Percentiles rank a stretch among this genome's conserved stretches.
phyloP scores from a whole-genome alignment of 1,284 basidiomycete genomes.

The Ganoderma lingzhi region DNA sequence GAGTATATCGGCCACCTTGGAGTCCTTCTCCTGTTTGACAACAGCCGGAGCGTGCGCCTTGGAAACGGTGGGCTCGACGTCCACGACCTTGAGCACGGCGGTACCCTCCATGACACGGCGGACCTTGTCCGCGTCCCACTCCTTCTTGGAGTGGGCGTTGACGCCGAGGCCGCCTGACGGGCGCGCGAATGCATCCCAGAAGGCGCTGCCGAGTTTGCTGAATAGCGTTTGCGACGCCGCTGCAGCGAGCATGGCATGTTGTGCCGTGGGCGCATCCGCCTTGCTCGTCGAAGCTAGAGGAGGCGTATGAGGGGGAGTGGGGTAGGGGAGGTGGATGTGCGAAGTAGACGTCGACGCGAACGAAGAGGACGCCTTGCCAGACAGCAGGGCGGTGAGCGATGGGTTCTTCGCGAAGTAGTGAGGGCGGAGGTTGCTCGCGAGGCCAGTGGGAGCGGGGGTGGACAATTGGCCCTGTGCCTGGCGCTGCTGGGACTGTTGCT shows the following conservation, averaged over 20 bases:
- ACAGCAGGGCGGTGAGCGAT: constrained; percentile 53
- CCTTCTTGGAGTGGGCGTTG: constrained; percentile 38
- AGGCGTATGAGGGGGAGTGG: constrained; percentile 43
- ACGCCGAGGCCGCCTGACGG: constrained; percentile 27
- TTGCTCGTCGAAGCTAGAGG: constrained; percentile 26
- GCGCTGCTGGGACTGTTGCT: constrained; percentile 39
- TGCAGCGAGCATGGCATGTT: constrained; percentile 64
- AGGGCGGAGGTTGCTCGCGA: constrained; percentile 61
- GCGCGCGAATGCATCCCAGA: constrained; percentile 85
- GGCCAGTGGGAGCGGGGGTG: constrained; percentile 47
- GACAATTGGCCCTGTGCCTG: constrained; percentile 41
- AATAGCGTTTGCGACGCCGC: constrained; percentile 77
- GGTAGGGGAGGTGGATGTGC: constrained; percentile 39
- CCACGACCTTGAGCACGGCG: constrained; percentile 77
- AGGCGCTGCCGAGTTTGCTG: constrained; percentile 70
- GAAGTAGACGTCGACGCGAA: constrained; percentile 14
- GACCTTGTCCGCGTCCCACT: constrained; percentile 81
- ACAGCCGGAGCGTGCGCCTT: neutral
- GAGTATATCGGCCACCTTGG: constrained; percentile 50
- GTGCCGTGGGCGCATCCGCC: constrained; percentile 42
- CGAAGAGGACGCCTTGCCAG: constrained; percentile 50
- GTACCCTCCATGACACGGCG: constrained; percentile 78
- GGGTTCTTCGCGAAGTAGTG: constrained; percentile 56
- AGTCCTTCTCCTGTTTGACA: constrained; percentile 19
- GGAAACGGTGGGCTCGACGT: constrained; percentile 55